Conservation (phyloP, 164 flowering plant species). For the Vitis rotundifolia region DNA sequence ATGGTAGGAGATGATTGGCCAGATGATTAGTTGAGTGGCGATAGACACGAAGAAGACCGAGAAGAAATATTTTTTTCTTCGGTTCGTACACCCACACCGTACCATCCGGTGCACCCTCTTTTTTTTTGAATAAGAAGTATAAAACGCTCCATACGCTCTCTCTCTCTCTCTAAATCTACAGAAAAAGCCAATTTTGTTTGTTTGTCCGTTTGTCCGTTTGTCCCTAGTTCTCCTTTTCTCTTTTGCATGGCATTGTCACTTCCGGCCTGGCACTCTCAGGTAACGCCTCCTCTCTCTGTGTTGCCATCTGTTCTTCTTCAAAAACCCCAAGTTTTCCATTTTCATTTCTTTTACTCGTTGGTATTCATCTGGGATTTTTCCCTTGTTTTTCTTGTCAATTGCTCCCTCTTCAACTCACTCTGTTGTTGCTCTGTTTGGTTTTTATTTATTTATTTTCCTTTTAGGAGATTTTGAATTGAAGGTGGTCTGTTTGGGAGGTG, state of each 20-base stretch:
- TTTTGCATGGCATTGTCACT: constrained; percentile 38
- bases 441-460: no score
- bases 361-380: not conserved
- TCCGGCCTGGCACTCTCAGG: constrained; percentile 6
- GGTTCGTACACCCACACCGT: not conserved
- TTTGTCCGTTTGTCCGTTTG: not conserved
- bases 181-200: constrained; percentile 14
- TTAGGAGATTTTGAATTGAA: not conserved
- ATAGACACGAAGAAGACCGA: not conserved
- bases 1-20: not conserved
- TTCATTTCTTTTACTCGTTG: not conserved
- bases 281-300: constrained; percentile 7
- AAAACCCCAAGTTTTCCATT: not conserved
- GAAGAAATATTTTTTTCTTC: not conserved
- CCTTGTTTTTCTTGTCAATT: not conserved
- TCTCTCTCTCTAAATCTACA: not conserved
- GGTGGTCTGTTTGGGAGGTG: not conserved
- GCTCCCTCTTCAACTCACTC: not conserved
- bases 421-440: no score
- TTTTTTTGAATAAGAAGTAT: not conserved
- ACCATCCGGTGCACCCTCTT: not conserved
- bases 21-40: not conserved
- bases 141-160: not conserved
- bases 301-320: not conserved
- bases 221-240: not conserved